Base-by-base conservation (phyloP, 1,284 basidiomycete species). In the Fomitiporia mediterranea region DNA sequence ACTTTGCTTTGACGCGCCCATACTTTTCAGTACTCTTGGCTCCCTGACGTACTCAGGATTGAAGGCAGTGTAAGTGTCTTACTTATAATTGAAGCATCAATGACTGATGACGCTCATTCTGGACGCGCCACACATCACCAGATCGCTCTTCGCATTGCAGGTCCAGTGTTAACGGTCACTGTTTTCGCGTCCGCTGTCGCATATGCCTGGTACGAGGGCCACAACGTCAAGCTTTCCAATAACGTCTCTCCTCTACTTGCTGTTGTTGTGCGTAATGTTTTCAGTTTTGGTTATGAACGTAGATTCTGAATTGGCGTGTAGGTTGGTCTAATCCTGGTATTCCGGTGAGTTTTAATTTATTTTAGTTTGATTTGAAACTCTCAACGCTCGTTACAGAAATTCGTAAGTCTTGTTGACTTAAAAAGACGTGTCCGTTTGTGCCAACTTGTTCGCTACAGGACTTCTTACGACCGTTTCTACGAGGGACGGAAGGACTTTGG, bases 401-500 rank as follows among this genome's bases (percentile, higher is more conserved):
- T 44, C 43, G 54, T 55, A 42, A 50, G 21, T 34, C 6, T 44
- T 27, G 15, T 13, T 13, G 6, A 8, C 3, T 46, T 2, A 28
- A 28, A n/a, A 4, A 11, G 15, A 15, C 15, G 44, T 11, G 25
- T 2, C 15, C 8, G 32, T 6, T 34, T 34, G 8, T 15, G 5
- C 15, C 30, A 11, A 11, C 8, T 32, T 55, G 7, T 49, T 46
- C 34, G 13, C n/a, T 15, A 25, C 61, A 89, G 86, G 17, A 86
- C 86, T 23, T 90, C 86, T 8, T 90, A 91, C 62, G 89, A 91
- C 64, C 82, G 87, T 40, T 89, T 83, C 66, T 89, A 84, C 76
- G 88, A 94, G 72, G 94, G 92, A 40, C 79, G 92, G 60, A 94
- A 91, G 69, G 82, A 86, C 53, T 95, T 94, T 69, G 80, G 81